These are phyloP conservation scores for Corymbia calophylla DNA, from an alignment of 441 rosid genomes.

Conservation along the genomic window DNA sequence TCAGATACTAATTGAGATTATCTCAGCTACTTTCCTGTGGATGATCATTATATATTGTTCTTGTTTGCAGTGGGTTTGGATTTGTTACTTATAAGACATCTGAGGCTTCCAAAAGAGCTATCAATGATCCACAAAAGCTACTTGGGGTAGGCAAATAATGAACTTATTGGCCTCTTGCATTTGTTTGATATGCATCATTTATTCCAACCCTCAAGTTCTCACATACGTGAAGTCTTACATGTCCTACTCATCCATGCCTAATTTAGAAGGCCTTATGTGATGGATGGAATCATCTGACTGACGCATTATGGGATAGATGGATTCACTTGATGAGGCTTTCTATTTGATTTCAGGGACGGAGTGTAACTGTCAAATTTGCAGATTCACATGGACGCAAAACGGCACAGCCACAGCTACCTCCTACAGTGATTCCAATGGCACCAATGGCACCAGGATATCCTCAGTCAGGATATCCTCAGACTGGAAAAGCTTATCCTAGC, in stretches of 20 bases:
- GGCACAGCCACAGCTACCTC: constrained; percentile 19
- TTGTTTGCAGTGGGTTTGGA: constrained; percentile 51
- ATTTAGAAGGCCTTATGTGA: neutral
- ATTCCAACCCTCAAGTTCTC: neutral
- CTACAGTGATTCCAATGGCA: constrained; percentile 23
- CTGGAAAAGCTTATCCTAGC: constrained; percentile 31
- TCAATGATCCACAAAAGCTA: constrained; percentile 46
- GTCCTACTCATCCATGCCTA: neutral
- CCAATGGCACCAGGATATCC: constrained; percentile 30
- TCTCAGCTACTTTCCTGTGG: too few relatives aligned
- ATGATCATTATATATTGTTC: constrained; percentile 1
- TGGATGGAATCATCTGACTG: neutral
- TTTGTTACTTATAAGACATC: constrained; percentile 54
- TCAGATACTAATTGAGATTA: neutral
- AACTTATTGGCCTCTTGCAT: neutral
- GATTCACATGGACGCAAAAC: constrained; percentile 43
- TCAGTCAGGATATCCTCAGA: constrained; percentile 38
- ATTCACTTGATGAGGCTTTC: neutral
- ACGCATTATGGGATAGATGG: neutral
- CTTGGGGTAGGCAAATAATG: constrained; percentile 33
- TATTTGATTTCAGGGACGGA: constrained; percentile 30
- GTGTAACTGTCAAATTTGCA: constrained; percentile 44
- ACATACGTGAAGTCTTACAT: neutral
- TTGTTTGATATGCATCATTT: neutral
- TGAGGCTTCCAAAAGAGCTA: constrained; percentile 54